Conservation (phyloP, 1,139 yeast genomes). For the Taphrina confusa region DNA sequence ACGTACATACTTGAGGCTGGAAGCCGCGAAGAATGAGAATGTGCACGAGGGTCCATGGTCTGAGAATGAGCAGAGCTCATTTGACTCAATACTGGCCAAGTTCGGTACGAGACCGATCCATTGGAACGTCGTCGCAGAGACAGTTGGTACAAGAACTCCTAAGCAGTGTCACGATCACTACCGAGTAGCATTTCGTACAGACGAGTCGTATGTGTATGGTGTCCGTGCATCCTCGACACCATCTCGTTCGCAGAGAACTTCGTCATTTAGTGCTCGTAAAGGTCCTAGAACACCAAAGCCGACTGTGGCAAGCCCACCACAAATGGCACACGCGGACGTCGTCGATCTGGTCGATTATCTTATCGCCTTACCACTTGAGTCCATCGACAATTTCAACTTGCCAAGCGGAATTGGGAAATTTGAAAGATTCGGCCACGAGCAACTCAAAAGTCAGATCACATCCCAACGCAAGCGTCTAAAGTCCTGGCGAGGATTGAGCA, state of each 20-base stretch:
- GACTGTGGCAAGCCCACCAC: background rate
- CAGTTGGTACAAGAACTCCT: constrained; percentile 6
- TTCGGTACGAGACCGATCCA: background rate
- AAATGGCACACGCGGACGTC: background rate
- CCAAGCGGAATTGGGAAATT: background rate
- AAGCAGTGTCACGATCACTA: constrained; percentile 10
- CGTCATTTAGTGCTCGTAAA: background rate
- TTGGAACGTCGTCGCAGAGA: constrained; percentile 3
- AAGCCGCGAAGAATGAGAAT: background rate
- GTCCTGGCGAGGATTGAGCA: background rate
- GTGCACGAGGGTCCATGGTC: constrained; percentile 5
- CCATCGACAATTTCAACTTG: background rate
- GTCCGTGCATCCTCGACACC: background rate
- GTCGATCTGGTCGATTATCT: background rate
- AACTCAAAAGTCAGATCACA: background rate
- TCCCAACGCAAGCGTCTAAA: background rate
- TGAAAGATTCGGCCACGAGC: background rate
- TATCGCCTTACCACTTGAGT: constrained; percentile 6
- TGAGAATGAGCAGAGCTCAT: background rate
- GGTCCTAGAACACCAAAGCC: background rate
- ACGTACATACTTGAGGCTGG: background rate
- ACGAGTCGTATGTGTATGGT: background rate
- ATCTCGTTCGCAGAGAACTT: background rate
- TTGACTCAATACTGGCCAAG: background rate
- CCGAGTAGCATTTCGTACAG: background rate